These are phyloP conservation scores for Penicillium sp. DNA, from an alignment of 2,329 filamentous ascomycete genomes.

Conservation along the genomic window DNA sequence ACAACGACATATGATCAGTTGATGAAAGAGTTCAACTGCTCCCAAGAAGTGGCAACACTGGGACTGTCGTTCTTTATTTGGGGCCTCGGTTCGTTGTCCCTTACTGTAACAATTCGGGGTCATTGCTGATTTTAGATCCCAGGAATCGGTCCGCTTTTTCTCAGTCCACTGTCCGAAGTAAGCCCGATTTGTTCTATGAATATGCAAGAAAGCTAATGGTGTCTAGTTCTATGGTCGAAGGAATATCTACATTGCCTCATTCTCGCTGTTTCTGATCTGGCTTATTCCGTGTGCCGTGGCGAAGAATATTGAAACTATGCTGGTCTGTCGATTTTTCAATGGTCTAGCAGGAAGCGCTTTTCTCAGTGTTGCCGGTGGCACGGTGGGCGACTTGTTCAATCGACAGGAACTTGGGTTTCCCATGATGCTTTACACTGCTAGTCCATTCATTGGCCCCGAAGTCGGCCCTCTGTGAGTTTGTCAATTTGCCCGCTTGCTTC, in stretches of 20 bases:
- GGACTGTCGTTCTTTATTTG: slow-evolving; percentile 82
- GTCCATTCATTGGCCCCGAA: slow-evolving; percentile 60
- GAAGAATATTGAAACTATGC: slow-evolving; percentile 76
- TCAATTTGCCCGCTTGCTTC: slow-evolving; percentile 1
- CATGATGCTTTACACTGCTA: slow-evolving; percentile 77
- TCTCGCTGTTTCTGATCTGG: slow-evolving; percentile 74
- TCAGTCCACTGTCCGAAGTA: slow-evolving; percentile 64
- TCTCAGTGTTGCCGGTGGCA: slow-evolving; percentile 74
- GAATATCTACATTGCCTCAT: slow-evolving; percentile 76
- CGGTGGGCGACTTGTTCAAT: slow-evolving; percentile 77
- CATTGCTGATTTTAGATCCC: slow-evolving; percentile 10
- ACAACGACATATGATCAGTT: slow-evolving; percentile 79
- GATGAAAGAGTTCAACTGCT: slow-evolving; percentile 70
- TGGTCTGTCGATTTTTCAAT: slow-evolving; percentile 73
- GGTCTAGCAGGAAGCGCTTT: slow-evolving; percentile 53
- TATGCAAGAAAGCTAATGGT: background rate
- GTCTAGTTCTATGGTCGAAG: slow-evolving; percentile 74
- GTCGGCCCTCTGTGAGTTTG: slow-evolving; percentile 52
- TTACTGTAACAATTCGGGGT: background rate
- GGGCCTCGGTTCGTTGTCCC: slow-evolving; percentile 60
- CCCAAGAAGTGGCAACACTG: slow-evolving; percentile 71
- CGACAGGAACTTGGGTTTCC: slow-evolving; percentile 70
- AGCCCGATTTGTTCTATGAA: background rate
- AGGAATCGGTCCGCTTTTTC: slow-evolving; percentile 62
- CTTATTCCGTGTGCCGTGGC: slow-evolving; percentile 79